Evolutionary conservation across 2,329 filamentous ascomycete genomes (phyloP).

Genomic region (Cyclaneusma minus): DNA sequence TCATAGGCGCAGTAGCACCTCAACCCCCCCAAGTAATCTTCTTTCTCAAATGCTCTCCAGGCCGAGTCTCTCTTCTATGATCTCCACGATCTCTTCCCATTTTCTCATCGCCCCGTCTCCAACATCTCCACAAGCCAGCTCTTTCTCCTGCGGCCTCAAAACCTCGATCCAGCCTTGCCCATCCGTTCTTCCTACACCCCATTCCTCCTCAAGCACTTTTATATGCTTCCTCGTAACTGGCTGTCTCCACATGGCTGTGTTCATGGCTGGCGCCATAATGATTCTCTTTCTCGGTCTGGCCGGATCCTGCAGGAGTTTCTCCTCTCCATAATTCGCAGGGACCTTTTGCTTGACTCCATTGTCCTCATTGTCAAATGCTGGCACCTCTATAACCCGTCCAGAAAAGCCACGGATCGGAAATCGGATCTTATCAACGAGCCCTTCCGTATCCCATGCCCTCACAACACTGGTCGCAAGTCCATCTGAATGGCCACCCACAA

Average conservation of each 20-base stretch:
- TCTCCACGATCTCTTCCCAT: conserved; percentile 58
- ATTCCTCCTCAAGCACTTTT: conserved; percentile 53
- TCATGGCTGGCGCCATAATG: conserved; percentile 71
- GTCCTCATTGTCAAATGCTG: conserved; percentile 10
- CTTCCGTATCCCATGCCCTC: conserved; percentile 76
- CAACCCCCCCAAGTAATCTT: too few species aligned
- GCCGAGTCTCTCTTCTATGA: conserved; percentile 39
- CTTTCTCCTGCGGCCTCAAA: conserved; percentile 57
- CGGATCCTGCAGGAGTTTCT: conserved; percentile 4
- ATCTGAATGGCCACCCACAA: conserved; percentile 64
- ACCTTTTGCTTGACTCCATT: conserved; percentile 5
- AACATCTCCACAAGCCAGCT: conserved; percentile 70
- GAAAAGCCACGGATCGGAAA: neutral
- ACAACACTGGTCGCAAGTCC: conserved; percentile 60
- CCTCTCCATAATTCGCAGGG: neutral
- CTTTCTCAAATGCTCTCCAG: too few species aligned
- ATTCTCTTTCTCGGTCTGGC: conserved; percentile 41
- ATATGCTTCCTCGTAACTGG: conserved; percentile 66
- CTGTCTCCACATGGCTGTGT: conserved; percentile 80
- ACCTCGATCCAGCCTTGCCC: conserved; percentile 51
- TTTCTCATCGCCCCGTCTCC: conserved; percentile 73
- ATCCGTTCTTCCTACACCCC: conserved; percentile 51
- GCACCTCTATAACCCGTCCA: conserved; percentile 1
- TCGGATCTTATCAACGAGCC: conserved; percentile 24
- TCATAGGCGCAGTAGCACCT: too few species aligned